Percentiles rank a stretch among this genome's conserved stretches.
Conservation (phyloP, 164 flowering plant species). For the Liriodendron chinense region DNA sequence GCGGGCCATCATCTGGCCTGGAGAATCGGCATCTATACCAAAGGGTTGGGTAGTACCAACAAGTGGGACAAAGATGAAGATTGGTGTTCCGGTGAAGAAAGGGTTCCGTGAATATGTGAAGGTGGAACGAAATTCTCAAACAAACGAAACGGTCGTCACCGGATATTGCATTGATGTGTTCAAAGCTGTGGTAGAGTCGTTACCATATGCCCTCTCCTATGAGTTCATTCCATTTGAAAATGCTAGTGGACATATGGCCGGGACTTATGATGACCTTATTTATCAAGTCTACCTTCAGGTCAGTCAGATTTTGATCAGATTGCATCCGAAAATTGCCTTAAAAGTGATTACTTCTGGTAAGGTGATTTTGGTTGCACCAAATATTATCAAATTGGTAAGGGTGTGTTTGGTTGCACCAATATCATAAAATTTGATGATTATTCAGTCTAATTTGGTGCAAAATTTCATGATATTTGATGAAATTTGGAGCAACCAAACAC, state of each 20-base stretch:
- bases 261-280: constrained; percentile 25
- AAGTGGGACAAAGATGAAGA: constrained; percentile 22
- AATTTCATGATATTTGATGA: no score
- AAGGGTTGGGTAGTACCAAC: constrained; percentile 32
- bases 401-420: no score
- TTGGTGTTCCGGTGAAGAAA: constrained; percentile 34
- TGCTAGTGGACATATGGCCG: constrained; percentile 12
- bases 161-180: constrained; percentile 31
- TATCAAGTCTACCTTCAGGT: constrained; percentile 37
- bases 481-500: no score
- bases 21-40: constrained; percentile 14
- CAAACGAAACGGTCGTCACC: constrained; percentile 4
- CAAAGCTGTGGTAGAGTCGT: constrained; percentile 10
- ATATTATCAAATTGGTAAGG: no score
- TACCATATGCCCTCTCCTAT: constrained; percentile 22
- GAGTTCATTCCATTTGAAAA: constrained; percentile 26
- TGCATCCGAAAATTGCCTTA: background rate
- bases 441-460: no score
- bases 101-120: constrained; percentile 23
- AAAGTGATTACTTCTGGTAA: background rate
- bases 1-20: constrained; percentile 27
- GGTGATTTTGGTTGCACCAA: no score
- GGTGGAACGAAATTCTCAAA: constrained; percentile 12
- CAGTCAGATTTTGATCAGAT: background rate
- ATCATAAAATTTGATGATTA: no score